Evolutionary conservation across 2,329 filamentous ascomycete genomes (phyloP), one percentile per base, ranked within the genome.

Genomic region (Phoma sp.): DNA sequence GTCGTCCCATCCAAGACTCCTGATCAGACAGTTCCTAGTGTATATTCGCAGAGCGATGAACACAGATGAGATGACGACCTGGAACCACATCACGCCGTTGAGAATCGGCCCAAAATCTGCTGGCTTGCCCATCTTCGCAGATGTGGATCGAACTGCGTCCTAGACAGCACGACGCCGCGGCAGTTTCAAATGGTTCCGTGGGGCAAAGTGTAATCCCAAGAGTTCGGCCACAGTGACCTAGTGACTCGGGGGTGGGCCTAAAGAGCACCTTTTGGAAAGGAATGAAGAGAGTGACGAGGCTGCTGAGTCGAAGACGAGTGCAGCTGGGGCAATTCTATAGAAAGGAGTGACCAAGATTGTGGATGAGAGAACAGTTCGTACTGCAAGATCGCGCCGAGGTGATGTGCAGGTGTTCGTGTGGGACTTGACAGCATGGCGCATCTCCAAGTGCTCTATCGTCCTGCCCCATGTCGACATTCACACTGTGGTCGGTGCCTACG

Each of bases 81-180:
- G 66, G n/a, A 63, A 58, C 62, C 68, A 71, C 64, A 72, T 68
- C 11, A 71, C 66, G 29, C 62, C 65, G 47, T 67, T 65, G 48
- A 70, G 58, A 18, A 68, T 64, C 29, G 44, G 33, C 2, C 64
- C 57, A 24, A 57, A 68, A 52, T 70, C 63, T 41, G 58, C 24
- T 25, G 60, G 58, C 33, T 61, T 59, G 25, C 58, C 62, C 64
- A 67, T 68, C 29, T 10, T 55, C 18, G 22, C 13, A 13, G 10
- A 23, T 14, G 11, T 39, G 7, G 23, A 25, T 24, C 11, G 10
- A 14, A 14, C 8, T 13, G 24, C 23, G 6, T 38, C n/a, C 10
- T 4, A 32, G 4, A 29, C 27, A 29, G 27, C 27, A 29, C 9
- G 9, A 6, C 6, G 9, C 27, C 27, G 27, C 27, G 9, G 27